Conservation (phyloP, 2,329 filamentous ascomycete genomes). For the Leptodontidium sp. region DNA sequence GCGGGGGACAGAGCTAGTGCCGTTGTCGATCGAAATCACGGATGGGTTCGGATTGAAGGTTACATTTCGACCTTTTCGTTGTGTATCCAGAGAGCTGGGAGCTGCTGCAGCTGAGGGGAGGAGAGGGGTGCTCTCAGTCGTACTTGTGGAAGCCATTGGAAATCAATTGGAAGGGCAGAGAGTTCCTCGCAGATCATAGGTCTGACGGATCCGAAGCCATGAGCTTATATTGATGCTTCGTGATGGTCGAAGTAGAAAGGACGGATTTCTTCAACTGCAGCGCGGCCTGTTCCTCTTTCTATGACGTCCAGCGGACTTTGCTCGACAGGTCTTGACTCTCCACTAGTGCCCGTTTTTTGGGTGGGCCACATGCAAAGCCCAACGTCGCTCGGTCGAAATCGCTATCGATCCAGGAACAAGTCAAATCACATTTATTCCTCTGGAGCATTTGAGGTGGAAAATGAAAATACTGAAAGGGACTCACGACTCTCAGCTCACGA, state of each 20-base stretch:
- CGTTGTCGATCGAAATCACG: constrained; percentile 63
- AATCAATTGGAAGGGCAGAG: constrained; percentile 19
- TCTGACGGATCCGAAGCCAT: constrained; percentile 22
- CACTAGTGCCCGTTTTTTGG: constrained; percentile 14
- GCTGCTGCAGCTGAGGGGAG: constrained; percentile 28
- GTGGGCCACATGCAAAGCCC: background rate
- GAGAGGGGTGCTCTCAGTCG: constrained; percentile 38
- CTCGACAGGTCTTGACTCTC: constrained; percentile 9
- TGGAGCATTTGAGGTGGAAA: no score
- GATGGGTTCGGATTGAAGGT: constrained; percentile 79
- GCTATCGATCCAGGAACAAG: no score
- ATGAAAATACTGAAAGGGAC: no score
- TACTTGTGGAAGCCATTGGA: constrained; percentile 39
- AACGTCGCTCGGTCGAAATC: background rate
- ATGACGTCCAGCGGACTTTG: constrained; percentile 17
- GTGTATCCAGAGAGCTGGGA: constrained; percentile 32
- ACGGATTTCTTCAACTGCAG: background rate
- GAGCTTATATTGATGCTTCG: constrained; percentile 15
- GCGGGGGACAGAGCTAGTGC: constrained; percentile 56
- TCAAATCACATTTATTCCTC: background rate
- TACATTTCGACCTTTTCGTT: constrained; percentile 61
- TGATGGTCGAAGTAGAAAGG: constrained; percentile 12
- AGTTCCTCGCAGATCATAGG: constrained; percentile 19
- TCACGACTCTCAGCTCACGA: no score
- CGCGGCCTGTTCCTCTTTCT: constrained; percentile 1